Conservation (phyloP, 768 basidiomycete genomes). For the Podaxis mareebaensis region DNA sequence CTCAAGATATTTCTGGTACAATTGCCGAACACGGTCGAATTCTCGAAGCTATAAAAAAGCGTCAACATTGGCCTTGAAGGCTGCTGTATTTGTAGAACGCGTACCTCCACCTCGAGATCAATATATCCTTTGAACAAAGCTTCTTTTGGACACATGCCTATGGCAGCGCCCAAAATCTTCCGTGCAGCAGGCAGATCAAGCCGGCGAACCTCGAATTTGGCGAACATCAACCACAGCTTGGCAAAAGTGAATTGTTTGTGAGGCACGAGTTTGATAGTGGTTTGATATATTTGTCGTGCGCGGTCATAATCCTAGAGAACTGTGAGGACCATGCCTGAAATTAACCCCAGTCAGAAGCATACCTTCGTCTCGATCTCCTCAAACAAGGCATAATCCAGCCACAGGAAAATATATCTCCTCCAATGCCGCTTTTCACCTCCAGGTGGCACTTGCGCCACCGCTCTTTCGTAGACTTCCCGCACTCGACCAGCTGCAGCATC, state of each 20-base stretch:
- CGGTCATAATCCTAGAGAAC: constrained; percentile 72
- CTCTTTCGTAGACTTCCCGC: constrained; percentile 93
- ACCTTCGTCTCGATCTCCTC: constrained; percentile 97
- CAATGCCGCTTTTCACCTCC: constrained; percentile 91
- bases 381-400: constrained; percentile 95
- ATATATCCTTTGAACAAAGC: constrained; percentile 95
- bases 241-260: constrained; percentile 98
- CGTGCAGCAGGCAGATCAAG: constrained; percentile 82
- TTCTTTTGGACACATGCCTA: constrained; percentile 97
- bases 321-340: neutral
- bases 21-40: constrained; percentile 87
- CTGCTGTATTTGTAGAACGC: constrained; percentile 21
- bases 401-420: constrained; percentile 88
- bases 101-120: constrained; percentile 86
- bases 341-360: constrained; percentile 17
- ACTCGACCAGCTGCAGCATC: constrained; percentile 65
- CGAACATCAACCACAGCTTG: constrained; percentile 92
- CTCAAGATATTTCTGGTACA: constrained; percentile 95
- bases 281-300: constrained; percentile 89
- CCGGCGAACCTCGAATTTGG: constrained; percentile 87
- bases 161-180: constrained; percentile 84
- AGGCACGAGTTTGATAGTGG: constrained; percentile 84
- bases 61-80: constrained; percentile 2
- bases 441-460: constrained; percentile 94
- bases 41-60: constrained; percentile 70